Evolutionary conservation across 1,284 basidiomycete species (phyloP), one percentile per base, ranked within the genome.

Genomic region (Albatrellus sp.): DNA sequence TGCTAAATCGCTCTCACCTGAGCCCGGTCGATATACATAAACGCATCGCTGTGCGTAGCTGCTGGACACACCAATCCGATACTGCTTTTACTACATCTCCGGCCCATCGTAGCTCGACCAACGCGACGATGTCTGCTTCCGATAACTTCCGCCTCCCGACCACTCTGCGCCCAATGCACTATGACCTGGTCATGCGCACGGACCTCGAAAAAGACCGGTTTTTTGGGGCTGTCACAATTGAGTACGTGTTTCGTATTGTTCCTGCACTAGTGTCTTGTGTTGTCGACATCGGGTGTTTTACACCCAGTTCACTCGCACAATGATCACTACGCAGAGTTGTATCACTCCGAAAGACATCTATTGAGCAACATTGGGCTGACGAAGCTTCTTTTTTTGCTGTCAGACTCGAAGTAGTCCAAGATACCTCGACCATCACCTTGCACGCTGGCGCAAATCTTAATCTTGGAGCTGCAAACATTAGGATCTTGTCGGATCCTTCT

Each of bases 101-200:
- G 24, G 24, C 3, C 24, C 7, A 24, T 24, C 24, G 24, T 7
- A 24, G 7, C 24, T 7, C 24, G 24, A 24, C 24, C 24, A 24
- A 24, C 24, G 24, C 7, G 4, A 24, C 24, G 24, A 24, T 38
- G 37, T 16, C 12, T 20, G 37, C 37, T 3, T 3, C 40, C 28
- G 62, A 68, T 52, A 60, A 77, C 49, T 88, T 82, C 62, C 79
- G 89, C 52, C 75, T 94, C 42, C 89, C 89, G 10, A 73, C 72
- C 9, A 69, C 80, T 54, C 78, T 90, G 47, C 76, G 72, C 53
- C 83, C 90, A 16, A 72, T 65, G 20, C 89, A 93, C 62, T 97
- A 96, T 64, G 86, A 83, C 55, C 63, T 96, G 43, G 82, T 78
- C 40, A 69, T 94, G 63, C 82, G 75, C 60, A 93, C 92, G 2